Base-by-base conservation (phyloP, 352 stramenopile genomes). In the Pythium phragmiticola region DNA sequence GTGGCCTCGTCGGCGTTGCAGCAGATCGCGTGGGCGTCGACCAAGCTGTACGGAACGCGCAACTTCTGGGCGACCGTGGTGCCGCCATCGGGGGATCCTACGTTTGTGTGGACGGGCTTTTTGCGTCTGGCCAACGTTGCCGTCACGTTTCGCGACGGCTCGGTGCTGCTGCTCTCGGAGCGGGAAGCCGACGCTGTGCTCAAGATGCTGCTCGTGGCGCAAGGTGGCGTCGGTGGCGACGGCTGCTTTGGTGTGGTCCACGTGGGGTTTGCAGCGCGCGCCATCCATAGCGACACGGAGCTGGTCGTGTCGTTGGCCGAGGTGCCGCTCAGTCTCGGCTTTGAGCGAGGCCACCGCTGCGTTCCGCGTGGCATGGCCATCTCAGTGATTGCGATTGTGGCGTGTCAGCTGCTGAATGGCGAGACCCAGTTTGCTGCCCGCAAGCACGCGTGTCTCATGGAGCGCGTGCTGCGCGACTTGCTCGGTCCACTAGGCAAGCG, bases 11-110 rank as follows among this genome's bases (percentile, higher is more conserved):
- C 8, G 19, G 11, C 45, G 47, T 21, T 54, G 26, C 17, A 49
- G 2, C 48, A 30, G 13, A 48, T 85, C 28, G 36, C 43, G 11
- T 87, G 77, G 80, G 7, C 16, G 4, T 48, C n/a, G 0, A 43
- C 69, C 2, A 57, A 60, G 0, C 23, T 88, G 2, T 83, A 68
- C 23, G 74, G 69, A n/a, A 82, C 77, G 2, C 41, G 42, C 9
- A 88, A 87, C 60, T 86, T 90, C 52, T 86, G 53, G 53, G 37
- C 26, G 43, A 72, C 65, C 3, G 49, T 67, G 9, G 21, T 33
- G 2, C 57, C 36, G 8, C 49, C 56, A 3, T 33, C 33, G 34
- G 19, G 28, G 7, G 16, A 37, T 57, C 13, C 47, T 8, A 50
- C 34, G 7, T 13, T 19, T n/a, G 28, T 77, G n/a, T 42, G 41